Evolutionary conservation across 768 basidiomycete species (phyloP), one percentile per base, ranked within the genome.

Genomic region (Podaxis mareebaensis): DNA sequence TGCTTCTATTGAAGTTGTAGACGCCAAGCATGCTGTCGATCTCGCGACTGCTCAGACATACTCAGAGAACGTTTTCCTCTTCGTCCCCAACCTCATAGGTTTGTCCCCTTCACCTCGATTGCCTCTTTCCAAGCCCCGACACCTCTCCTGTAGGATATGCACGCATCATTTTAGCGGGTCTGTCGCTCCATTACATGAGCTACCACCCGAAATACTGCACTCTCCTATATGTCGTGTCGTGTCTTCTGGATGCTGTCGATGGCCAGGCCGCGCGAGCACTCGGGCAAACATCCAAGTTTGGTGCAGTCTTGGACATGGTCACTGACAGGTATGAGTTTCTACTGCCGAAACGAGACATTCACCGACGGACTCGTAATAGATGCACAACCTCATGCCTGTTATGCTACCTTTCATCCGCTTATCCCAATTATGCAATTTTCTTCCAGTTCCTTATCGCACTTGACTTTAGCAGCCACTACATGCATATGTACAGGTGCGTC

Each of bases 291-390:
- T 95, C 92, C 60, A 96, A 96, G 78, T 98, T 99, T 76, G 97
- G 97, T 24, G 95, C 95, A 3, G 96, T 99, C 49, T 78, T 99
- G 69, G 97, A 99, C 76, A 99, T 99, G 97, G 96, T 99, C 46
- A 99, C 97, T 5, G 97, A 99, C 75, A 81, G 96, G 95, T 96
- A 67, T 67, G 88, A 73, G n/a, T 58, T 39, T 64, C 65, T 20
- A 10, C 13, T 63, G 38, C 52, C n/a, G 30, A 48, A n/a, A 10
- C 33, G 33, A 44, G 53, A 53, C 40, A 13, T 63, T 39, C 49
- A 58, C 48, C 56, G 10, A 65, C 55, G 42, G 46, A 36, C 56
- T 60, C 46, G 49, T 10, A 10, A 33, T 70, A 97, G 96, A 71
- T 98, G 97, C 80, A 96, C 97, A 38, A 99, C 97, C 1, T 91